Base-by-base conservation (phyloP, 208 protist genomes). In the Histomonas meleagridis region DNA sequence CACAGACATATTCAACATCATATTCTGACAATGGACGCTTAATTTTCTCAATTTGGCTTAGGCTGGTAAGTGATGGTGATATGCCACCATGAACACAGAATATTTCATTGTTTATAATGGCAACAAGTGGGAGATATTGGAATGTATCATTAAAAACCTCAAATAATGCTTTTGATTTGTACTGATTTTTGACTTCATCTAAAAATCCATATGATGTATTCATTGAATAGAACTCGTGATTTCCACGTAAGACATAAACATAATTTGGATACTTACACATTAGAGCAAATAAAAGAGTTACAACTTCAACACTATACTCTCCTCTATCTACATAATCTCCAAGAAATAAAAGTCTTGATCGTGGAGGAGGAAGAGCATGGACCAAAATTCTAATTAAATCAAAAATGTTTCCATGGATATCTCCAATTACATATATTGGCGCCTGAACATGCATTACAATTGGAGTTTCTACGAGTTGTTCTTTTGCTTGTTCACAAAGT, bases 251-350 rank as follows among this genome's bases (percentile, higher is more conserved):
- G n/a, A 79, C n/a, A 28, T 46, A 14, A 51, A 79, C 70, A 79
- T 79, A 18, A 7, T 79, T 46, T 10, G 70, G 70, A 79, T 53
- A 86, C 2, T 4, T 40, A n/a, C 43, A 43, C 9, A 43, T 32
- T 32, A 86, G 43, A 55, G 76, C 76, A 32, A 86, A 49, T 40
- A 86, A n/a, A 2, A 86, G 26, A 21, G 76, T 55, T 55, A 51
- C 38, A 46, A 86, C 32, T 86, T 86, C 76, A 23, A 86, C 46
- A 55, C 40, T 51, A n/a, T 43, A 86, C 46, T 32, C 7, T 55
- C 76, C 76, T 55, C 76, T 51, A 49, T 86, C 76, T 16, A 86
- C 76, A n/a, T 86, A 86, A 86, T 86, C 76, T 18, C 76, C 76
- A n/a, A 86, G 46, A 49, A 86, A 86, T 1, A 86, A n/a, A 49